Base-by-base conservation (phyloP, 768 basidiomycete genomes). In the Pleurotus salmoneostramineus region DNA sequence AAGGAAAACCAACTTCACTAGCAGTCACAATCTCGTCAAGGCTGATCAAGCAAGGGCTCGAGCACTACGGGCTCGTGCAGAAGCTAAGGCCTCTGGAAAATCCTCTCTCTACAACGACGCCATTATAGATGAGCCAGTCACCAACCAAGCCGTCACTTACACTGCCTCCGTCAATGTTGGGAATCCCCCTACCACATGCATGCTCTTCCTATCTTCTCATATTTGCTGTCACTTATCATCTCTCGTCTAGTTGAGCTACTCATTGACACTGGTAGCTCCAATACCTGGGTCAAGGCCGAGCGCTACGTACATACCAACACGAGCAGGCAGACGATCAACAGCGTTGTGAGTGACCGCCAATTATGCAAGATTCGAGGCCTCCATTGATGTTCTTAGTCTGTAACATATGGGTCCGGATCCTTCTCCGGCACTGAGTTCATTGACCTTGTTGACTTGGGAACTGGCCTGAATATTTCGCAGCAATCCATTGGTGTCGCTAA, bases 401-500 rank as follows among this genome's bases (percentile, higher is more conserved):
- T n/a, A 36, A 66, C 69, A 5, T 89, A 89, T 60, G 86, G 86
- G 52, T 81, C 81, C 40, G 86, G 84, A 14, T 77, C 72, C 2
- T 85, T 87, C 71, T 77, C 76, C 42, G 85, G 85, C 78, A 75
- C 68, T 56, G 77, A 78, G 63, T 81, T 71, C 64, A 74, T 66
- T 11, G 88, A 89, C 66, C 73, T 71, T 2, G 83, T 90, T 44
- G 76, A 78, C 0, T 70, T 90, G 55, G 74, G 77, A 11, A 50
- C 66, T 21, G 77, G 76, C 31, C 76, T 87, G 21, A 73, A 74
- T 49, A 79, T 89, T 54, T 56, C 70, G 10, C 52, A 66, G 4
- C 88, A 89, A 64, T 86, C 84, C 8, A 86, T 89, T 51, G 87
- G 87, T 63, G 85, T 83, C 50, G 85, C 87, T 14, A 66, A 71